Evolutionary conservation across 2,329 filamentous ascomycete species (phyloP).

Genomic region (Biscogniauxia sp.): DNA sequence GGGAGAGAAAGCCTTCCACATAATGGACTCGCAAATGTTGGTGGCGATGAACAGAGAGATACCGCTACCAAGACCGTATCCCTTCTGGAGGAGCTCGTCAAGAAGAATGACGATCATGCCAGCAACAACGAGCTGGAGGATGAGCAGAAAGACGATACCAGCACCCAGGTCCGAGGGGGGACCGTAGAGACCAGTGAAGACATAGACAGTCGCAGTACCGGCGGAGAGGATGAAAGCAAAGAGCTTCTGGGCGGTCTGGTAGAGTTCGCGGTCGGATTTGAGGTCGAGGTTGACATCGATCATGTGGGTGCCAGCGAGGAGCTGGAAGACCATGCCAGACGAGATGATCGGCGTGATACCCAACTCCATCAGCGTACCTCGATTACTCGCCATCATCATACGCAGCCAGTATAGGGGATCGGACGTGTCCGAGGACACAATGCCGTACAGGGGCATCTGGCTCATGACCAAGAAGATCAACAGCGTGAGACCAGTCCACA

Average conservation of each 20-base stretch:
- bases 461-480: conserved; percentile 99
- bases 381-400: conserved; percentile 99
- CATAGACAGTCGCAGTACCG: conserved; percentile 96
- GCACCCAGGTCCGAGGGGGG: conserved; percentile 95
- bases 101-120: conserved; percentile 98
- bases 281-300: conserved; percentile 99
- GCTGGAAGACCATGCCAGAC: conserved; percentile 99
- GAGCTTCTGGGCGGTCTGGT: conserved; percentile 99
- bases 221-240: conserved; percentile 97
- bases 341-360: conserved; percentile 99
- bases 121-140: conserved; percentile 95
- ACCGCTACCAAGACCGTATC: conserved; percentile 95
- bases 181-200: conserved; percentile 96
- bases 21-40: conserved; percentile 99
- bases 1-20: conserved; percentile 99
- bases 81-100: conserved; percentile 98
- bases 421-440: conserved; percentile 97
- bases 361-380: conserved; percentile 92
- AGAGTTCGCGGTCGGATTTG: conserved; percentile 98
- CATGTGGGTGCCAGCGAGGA: conserved; percentile 97
- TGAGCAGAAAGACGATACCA: conserved; percentile 96
- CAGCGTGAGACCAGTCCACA: conserved; percentile 92
- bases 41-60: conserved; percentile 99
- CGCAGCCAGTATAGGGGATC: conserved; percentile 99
- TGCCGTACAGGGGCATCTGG: conserved; percentile 97